Conservation (phyloP, 257 asterid genomes). For the Verbena officinalis region DNA sequence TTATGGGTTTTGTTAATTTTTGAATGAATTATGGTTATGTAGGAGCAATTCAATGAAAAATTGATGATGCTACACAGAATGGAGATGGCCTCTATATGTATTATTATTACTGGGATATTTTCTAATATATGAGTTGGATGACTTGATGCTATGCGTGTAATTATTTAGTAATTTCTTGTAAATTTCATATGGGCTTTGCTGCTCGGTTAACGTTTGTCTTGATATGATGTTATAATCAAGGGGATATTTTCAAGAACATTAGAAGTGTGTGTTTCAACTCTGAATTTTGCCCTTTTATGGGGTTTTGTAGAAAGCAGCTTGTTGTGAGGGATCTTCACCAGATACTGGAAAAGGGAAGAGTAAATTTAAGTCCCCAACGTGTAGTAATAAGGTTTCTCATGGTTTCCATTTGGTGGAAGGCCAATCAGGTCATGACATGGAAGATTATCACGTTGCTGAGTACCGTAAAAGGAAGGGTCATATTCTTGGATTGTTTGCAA, state of each 20-base stretch:
- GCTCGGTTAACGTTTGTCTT: neutral
- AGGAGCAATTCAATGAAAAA: neutral
- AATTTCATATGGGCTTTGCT: neutral
- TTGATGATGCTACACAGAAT: neutral
- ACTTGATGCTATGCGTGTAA: neutral
- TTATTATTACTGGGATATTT: neutral
- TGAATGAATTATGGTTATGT: neutral
- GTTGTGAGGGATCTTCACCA: conserved; percentile 56
- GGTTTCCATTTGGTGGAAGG: conserved; percentile 83
- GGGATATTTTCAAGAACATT: neutral
- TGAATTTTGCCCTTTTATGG: neutral
- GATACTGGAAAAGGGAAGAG: conserved; percentile 83
- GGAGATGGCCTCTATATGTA: neutral
- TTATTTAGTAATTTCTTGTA: neutral
- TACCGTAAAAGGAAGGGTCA: conserved; percentile 59
- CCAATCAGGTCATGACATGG: conserved; percentile 82
- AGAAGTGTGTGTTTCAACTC: neutral
- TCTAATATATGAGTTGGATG: neutral
- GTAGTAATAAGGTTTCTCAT: conserved; percentile 50
- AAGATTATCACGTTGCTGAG: conserved; percentile 80
- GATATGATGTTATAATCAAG: neutral
- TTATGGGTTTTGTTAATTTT: neutral
- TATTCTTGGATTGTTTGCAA: conserved; percentile 74
- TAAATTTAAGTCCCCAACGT: conserved; percentile 40
- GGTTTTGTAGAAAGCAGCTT: conserved; percentile 48